Percentiles rank a stretch among this genome's conserved stretches.
These are phyloP conservation scores for Termitomyces sp. DNA, from an alignment of 1,284 basidiomycete genomes.

Conservation along the genomic window DNA sequence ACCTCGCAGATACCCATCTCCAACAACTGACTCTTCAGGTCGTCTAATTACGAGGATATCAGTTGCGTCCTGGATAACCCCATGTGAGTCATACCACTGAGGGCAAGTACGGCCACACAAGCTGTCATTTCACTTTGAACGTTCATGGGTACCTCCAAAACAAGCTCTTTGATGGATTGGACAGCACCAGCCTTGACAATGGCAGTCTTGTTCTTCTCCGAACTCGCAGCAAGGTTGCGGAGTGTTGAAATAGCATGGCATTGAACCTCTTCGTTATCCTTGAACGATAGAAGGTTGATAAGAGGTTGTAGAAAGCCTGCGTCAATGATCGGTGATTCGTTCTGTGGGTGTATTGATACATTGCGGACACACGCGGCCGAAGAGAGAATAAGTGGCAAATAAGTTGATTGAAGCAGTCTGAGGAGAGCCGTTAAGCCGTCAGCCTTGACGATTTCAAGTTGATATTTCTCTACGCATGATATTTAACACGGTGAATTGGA, in stretches of 20 bases:
- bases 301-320: constrained; percentile 95
- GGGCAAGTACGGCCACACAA: constrained; percentile 90
- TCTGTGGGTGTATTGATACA: constrained; percentile 97
- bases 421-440: constrained; percentile 92
- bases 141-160: constrained; percentile 91
- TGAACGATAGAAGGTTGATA: constrained; percentile 95
- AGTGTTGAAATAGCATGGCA: constrained; percentile 99
- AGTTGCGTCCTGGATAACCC: not conserved
- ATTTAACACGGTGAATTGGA: not conserved
- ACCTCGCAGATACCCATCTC: constrained; percentile 99
- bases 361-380: constrained; percentile 99
- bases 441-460: constrained; percentile 96
- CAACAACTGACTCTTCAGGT: constrained; percentile 89
- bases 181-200: constrained; percentile 99
- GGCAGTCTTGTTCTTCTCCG: constrained; percentile 97
- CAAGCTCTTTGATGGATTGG: constrained; percentile 95
- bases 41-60: constrained; percentile 50
- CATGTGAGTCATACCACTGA: constrained; percentile 65
- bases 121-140: constrained; percentile 99
- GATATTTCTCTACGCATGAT: constrained; percentile 87
- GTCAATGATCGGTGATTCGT: constrained; percentile 99
- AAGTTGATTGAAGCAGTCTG: constrained; percentile 93
- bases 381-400: constrained; percentile 97
- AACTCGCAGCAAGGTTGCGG: constrained; percentile 94
- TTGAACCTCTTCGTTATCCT: constrained; percentile 99